phyloP scores from a whole-genome alignment of 495 filamentous ascomycete genomes.

The Immersiella caudata region DNA sequence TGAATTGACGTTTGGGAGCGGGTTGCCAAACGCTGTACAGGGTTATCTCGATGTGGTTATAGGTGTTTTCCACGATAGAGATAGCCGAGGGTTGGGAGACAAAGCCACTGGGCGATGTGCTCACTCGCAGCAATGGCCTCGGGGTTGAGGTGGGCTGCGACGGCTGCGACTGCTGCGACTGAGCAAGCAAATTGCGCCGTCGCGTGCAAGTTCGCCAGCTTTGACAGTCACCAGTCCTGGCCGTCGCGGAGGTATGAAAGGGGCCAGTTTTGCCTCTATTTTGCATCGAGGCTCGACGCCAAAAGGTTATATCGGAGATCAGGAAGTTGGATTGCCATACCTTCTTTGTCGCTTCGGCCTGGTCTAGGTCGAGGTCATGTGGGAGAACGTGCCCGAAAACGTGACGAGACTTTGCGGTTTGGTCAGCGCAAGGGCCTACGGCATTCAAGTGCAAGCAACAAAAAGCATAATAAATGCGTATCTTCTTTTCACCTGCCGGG shows the following conservation, averaged over 20 bases:
- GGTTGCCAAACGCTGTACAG: neutral
- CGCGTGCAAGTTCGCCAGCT: neutral
- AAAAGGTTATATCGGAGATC: neutral
- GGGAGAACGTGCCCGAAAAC: constrained; percentile 45
- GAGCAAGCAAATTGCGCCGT: constrained; percentile 2
- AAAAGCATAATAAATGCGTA: constrained; percentile 7
- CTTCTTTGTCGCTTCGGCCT: constrained; percentile 30
- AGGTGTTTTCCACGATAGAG: constrained; percentile 9
- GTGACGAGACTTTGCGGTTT: constrained; percentile 37
- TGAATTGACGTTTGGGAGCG: neutral
- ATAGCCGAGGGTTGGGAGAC: neutral
- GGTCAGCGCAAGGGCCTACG: constrained; percentile 29
- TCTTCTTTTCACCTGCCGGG: constrained; percentile 4
- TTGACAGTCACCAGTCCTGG: neutral
- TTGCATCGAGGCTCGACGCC: neutral
- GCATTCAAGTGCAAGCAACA: constrained; percentile 16
- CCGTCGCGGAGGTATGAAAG: neutral
- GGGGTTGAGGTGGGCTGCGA: neutral
- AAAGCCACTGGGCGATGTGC: constrained; percentile 2
- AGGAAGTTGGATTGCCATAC: constrained; percentile 23
- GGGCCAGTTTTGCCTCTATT: neutral
- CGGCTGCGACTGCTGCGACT: constrained; percentile 6
- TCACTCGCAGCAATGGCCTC: neutral
- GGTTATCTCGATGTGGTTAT: neutral
- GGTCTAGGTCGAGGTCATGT: constrained; percentile 43